Evolutionary conservation across 106 monocot genomes (phyloP).

Genomic region (Alisma plantagoaquatica): DNA sequence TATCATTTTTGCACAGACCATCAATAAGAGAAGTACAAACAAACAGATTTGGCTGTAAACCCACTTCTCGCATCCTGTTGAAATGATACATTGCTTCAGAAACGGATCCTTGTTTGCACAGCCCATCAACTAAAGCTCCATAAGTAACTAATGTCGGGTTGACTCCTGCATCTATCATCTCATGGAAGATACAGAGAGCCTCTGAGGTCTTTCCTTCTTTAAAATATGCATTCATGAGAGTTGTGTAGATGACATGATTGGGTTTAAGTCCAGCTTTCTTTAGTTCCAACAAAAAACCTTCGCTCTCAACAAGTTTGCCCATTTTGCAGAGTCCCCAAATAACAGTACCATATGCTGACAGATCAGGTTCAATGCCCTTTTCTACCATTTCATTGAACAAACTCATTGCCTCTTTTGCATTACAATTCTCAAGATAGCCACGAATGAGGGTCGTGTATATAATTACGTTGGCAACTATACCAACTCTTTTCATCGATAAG

Average conservation of each 20-base stretch:
- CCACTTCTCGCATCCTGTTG: slow-evolving; percentile 49
- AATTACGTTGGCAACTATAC: slow-evolving; percentile 39
- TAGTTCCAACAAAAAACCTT: slow-evolving; percentile 41
- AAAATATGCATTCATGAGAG: slow-evolving; percentile 57
- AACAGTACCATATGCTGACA: slow-evolving; percentile 54
- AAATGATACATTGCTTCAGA: slow-evolving; percentile 67
- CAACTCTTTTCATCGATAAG: slow-evolving; percentile 28
- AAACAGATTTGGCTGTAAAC: slow-evolving; percentile 56
- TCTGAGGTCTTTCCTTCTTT: slow-evolving; percentile 56
- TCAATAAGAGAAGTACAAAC: slow-evolving; percentile 68
- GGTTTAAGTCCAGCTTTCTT: slow-evolving; percentile 34
- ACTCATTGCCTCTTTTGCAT: slow-evolving; percentile 31
- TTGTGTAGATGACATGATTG: slow-evolving; percentile 75
- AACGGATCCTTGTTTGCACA: slow-evolving; percentile 70
- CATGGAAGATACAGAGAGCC: slow-evolving; percentile 43
- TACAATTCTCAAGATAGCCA: slow-evolving; percentile 55
- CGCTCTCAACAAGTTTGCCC: slow-evolving; percentile 52
- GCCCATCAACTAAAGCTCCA: slow-evolving; percentile 78
- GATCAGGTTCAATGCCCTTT: slow-evolving; percentile 47
- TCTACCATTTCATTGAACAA: slow-evolving; percentile 48
- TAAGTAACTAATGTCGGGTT: slow-evolving; percentile 52
- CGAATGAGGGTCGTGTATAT: slow-evolving; percentile 63
- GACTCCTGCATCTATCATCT: slow-evolving; percentile 42
- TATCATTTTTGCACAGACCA: slow-evolving; percentile 61
- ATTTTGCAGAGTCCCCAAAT: slow-evolving; percentile 62